Evolutionary conservation across 176 grass and related monocot species (phyloP).

Genomic region (Tillandsia fasciculata): DNA sequence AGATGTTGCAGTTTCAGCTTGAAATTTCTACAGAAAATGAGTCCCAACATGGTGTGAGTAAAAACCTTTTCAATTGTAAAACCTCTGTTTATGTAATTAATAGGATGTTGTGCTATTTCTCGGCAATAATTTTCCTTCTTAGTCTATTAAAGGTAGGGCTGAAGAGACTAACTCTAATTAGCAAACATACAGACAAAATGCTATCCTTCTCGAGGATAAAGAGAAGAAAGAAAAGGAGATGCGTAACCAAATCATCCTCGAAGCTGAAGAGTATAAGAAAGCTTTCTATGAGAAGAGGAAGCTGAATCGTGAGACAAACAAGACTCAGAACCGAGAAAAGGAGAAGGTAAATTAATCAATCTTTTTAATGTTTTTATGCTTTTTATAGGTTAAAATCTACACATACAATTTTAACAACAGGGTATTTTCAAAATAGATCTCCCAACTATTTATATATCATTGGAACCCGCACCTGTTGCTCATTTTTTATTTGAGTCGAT

Average conservation of each 20-base stretch:
- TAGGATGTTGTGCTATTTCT: background rate
- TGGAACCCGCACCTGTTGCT: no score
- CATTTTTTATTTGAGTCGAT: no score
- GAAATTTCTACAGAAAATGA: background rate
- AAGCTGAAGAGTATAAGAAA: slow-evolving; percentile 57
- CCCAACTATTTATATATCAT: no score
- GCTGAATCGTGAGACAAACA: slow-evolving; percentile 56
- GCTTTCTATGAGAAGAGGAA: slow-evolving; percentile 65
- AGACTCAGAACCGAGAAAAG: slow-evolving; percentile 60
- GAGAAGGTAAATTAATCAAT: slow-evolving; percentile 42
- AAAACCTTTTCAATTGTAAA: background rate
- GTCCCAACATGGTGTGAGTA: background rate
- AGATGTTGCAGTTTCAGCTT: background rate
- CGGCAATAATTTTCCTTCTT: background rate
- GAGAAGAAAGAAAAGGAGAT: slow-evolving; percentile 69
- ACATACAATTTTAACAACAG: no score
- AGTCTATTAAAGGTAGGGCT: slow-evolving; percentile 7
- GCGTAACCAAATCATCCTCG: slow-evolving; percentile 62
- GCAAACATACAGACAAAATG: slow-evolving; percentile 50
- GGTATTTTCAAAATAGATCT: no score
- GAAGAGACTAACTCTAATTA: background rate
- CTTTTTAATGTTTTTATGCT: no score
- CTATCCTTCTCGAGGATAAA: slow-evolving; percentile 63
- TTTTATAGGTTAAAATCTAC: no score
- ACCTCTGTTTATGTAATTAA: background rate